These are phyloP conservation scores for Suhomyces taliae DNA, from an alignment of 1,139 yeast genomes.

Conservation along the genomic window DNA sequence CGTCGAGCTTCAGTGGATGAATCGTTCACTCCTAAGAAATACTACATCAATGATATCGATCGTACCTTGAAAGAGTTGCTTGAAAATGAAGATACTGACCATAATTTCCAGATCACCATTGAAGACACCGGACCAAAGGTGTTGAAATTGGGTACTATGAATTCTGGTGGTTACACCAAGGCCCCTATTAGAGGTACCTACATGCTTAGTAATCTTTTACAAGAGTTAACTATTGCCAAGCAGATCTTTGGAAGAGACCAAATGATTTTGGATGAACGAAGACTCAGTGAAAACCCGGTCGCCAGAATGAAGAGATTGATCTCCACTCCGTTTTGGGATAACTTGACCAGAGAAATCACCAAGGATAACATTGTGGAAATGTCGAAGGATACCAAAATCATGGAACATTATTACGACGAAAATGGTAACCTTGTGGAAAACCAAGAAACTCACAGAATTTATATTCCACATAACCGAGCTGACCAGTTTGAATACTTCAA, in stretches of 20 bases:
- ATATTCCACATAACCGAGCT: slow-evolving; percentile 66
- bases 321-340: slow-evolving; percentile 77
- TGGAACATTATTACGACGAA: slow-evolving; percentile 50
- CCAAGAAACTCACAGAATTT: slow-evolving; percentile 65
- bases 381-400: slow-evolving; percentile 78
- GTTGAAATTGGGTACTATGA: slow-evolving; percentile 76
- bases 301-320: slow-evolving; percentile 73
- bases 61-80: slow-evolving; percentile 68
- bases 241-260: slow-evolving; percentile 68
- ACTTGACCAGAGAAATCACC: slow-evolving; percentile 72
- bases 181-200: slow-evolving; percentile 84
- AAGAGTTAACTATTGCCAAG: slow-evolving; percentile 86
- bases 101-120: slow-evolving; percentile 82
- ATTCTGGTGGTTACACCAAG: slow-evolving; percentile 76
- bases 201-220: slow-evolving; percentile 83
- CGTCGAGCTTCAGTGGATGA: slow-evolving; percentile 69
- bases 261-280: slow-evolving; percentile 76
- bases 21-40: slow-evolving; percentile 49
- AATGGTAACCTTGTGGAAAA: slow-evolving; percentile 29
- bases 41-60: slow-evolving; percentile 75
- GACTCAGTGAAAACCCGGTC: slow-evolving; percentile 88
- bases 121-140: slow-evolving; percentile 96
- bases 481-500: slow-evolving; percentile 75
- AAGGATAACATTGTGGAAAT: slow-evolving; percentile 62
- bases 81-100: slow-evolving; percentile 82